Evolutionary conservation across 2,329 filamentous ascomycete genomes (phyloP).

Genomic region (Fusarium neocosmosporiellum): DNA sequence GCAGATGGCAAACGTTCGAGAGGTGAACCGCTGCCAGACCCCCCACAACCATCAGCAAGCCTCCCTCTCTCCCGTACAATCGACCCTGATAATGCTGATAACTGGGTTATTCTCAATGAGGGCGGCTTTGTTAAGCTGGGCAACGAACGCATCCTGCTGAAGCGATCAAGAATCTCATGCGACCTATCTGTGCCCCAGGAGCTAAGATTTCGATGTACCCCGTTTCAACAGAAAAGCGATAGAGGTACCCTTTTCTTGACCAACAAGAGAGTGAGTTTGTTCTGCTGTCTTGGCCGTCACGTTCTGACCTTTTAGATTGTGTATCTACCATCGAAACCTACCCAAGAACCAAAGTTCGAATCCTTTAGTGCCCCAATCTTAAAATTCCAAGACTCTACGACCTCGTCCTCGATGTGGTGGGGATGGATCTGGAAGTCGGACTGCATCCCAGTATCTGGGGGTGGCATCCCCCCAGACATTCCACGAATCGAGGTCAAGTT

Average conservation of each 20-base stretch:
- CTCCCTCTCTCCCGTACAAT: too few relatives aligned
- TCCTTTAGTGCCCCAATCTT: slow-evolving; percentile 92
- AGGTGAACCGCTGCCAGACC: too few relatives aligned
- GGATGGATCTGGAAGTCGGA: slow-evolving; percentile 90
- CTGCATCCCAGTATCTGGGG: slow-evolving; percentile 83
- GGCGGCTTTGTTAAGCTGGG: slow-evolving; percentile 85
- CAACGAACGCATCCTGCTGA: slow-evolving; percentile 84
- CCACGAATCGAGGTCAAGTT: slow-evolving; percentile 83
- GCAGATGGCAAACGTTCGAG: too few relatives aligned
- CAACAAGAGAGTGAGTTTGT: slow-evolving; percentile 77
- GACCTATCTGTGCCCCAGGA: slow-evolving; percentile 78
- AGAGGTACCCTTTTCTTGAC: slow-evolving; percentile 83
- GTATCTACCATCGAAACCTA: slow-evolving; percentile 81
- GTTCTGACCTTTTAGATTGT: slow-evolving; percentile 70
- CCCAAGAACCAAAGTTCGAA: slow-evolving; percentile 71
- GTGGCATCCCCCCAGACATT: slow-evolving; percentile 81
- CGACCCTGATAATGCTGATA: slow-evolving; percentile 66
- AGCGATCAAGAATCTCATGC: slow-evolving; percentile 81
- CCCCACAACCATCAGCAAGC: too few relatives aligned
- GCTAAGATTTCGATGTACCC: slow-evolving; percentile 67
- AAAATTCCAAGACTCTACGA: slow-evolving; percentile 86
- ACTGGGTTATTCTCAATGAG: slow-evolving; percentile 93
- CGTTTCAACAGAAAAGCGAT: slow-evolving; percentile 78
- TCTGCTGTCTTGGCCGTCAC: not conserved
- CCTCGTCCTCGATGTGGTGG: slow-evolving; percentile 86